Conservation (phyloP, 2,329 filamentous ascomycete species). For the Emergomyces orientalis region DNA sequence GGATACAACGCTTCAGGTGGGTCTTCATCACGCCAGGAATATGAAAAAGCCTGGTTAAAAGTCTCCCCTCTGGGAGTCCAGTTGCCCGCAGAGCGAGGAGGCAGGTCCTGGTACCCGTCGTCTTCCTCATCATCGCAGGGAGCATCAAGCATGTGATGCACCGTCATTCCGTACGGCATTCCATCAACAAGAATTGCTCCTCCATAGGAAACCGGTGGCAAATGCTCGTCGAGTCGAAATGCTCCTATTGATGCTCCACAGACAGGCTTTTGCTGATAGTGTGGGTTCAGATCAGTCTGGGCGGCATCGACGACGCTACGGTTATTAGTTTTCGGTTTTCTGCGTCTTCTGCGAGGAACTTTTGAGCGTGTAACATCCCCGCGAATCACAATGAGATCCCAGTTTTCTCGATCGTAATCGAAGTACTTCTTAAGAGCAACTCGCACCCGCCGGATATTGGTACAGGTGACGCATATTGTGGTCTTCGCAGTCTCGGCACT, state of each 20-base stretch:
- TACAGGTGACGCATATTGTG: conserved; percentile 55
- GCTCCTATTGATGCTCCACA: conserved; percentile 92
- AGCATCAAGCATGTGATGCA: conserved; percentile 86
- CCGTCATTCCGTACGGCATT: conserved; percentile 84
- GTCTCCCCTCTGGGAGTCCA: conserved; percentile 21
- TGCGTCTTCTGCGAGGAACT: conserved; percentile 36
- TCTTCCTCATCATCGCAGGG: conserved; percentile 47
- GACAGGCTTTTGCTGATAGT: conserved; percentile 66
- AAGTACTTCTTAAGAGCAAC: conserved; percentile 50
- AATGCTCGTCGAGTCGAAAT: conserved; percentile 72
- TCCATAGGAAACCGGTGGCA: conserved; percentile 85
- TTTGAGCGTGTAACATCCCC: conserved; percentile 50
- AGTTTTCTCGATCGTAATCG: conserved; percentile 46
- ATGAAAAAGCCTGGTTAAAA: conserved; percentile 24
- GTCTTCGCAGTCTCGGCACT: conserved; percentile 48
- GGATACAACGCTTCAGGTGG: conserved; percentile 32
- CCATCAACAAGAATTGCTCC: conserved; percentile 79
- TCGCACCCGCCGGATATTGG: conserved; percentile 50
- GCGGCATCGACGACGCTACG: conserved; percentile 21
- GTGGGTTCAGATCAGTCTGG: conserved; percentile 49
- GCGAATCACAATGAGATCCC: conserved; percentile 52
- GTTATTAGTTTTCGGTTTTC: conserved; percentile 28
- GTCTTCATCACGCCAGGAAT: conserved; percentile 33
- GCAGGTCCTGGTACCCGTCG: conserved; percentile 28
- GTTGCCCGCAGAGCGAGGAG: conserved; percentile 38